These are phyloP conservation scores for Rhizopus stolonifer DNA, from an alignment of 371 early-diverging fungal species.

Conservation along the genomic window DNA sequence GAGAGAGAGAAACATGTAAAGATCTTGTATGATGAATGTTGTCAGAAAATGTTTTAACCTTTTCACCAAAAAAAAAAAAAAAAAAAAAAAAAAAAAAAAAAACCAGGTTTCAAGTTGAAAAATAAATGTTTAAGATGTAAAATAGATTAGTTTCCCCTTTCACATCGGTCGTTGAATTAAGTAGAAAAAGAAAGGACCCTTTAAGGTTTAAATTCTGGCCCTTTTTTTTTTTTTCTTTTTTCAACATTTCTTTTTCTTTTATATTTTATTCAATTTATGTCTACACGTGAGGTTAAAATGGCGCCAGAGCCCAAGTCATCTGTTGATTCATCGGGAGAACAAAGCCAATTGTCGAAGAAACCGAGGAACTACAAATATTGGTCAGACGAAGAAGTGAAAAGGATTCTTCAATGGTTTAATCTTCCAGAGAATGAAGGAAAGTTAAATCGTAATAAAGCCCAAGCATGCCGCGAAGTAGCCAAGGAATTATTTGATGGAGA, in stretches of 20 bases:
- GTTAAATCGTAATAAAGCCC: constrained; percentile 21
- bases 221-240: constrained; percentile 1
- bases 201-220: not conserved
- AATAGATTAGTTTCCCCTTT: too few species aligned
- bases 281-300: not conserved
- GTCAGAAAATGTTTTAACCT: too few species aligned
- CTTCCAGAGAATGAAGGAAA: constrained; percentile 27
- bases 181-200: not conserved
- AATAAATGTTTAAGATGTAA: too few species aligned
- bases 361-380: constrained; percentile 28
- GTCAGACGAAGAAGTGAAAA: constrained; percentile 28
- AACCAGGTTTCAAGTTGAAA: too few species aligned
- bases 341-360: constrained; percentile 13
- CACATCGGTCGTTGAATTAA: not conserved
- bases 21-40: too few species aligned
- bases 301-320: not conserved
- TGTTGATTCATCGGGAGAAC: not conserved
- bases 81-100: too few species aligned
- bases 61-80: too few species aligned
- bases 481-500: constrained; percentile 26
- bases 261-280: not conserved
- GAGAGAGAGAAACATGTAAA: too few species aligned
- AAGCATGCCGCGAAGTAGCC: constrained; percentile 27
- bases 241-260: not conserved
- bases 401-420: constrained; percentile 20